Evolutionary conservation across 202 grass and related monocot genomes (phyloP).

Genomic region (Digitaria exilis): DNA sequence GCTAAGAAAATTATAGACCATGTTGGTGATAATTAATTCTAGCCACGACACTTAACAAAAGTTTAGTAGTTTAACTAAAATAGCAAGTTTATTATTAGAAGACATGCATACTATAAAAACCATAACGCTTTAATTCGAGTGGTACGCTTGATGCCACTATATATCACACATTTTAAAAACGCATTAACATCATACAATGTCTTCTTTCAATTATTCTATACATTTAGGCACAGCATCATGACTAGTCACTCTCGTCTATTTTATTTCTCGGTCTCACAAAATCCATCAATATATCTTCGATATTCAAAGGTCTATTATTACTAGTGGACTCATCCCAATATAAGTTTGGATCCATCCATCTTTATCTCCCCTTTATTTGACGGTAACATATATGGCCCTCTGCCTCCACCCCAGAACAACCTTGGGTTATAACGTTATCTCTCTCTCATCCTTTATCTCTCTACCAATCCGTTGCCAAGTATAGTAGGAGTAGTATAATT

Average conservation of each 20-base stretch:
- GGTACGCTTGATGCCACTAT: neutral
- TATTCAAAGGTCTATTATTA: neutral
- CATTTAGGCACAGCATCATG: neutral
- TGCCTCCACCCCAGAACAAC: constrained; percentile 28
- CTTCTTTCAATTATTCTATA: neutral
- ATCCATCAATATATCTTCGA: neutral
- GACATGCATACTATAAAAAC: neutral
- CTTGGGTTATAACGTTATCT: constrained; percentile 51
- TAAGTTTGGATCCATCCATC: constrained; percentile 31
- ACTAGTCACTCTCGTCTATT: neutral
- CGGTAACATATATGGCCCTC: constrained; percentile 51
- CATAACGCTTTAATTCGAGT: neutral
- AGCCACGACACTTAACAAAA: too few species aligned
- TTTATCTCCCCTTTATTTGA: constrained; percentile 51
- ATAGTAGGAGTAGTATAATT: neutral
- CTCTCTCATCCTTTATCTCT: constrained; percentile 10
- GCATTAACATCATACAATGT: neutral
- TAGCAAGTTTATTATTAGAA: neutral
- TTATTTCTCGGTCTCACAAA: neutral
- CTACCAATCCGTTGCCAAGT: neutral
- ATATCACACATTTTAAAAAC: neutral
- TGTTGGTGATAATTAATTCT: neutral
- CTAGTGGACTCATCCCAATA: neutral
- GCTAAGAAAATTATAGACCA: neutral
- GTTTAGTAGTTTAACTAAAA: neutral